phyloP scores from a whole-genome alignment of 2,329 filamentous ascomycete genomes.

The Hypoxylon sp. region DNA sequence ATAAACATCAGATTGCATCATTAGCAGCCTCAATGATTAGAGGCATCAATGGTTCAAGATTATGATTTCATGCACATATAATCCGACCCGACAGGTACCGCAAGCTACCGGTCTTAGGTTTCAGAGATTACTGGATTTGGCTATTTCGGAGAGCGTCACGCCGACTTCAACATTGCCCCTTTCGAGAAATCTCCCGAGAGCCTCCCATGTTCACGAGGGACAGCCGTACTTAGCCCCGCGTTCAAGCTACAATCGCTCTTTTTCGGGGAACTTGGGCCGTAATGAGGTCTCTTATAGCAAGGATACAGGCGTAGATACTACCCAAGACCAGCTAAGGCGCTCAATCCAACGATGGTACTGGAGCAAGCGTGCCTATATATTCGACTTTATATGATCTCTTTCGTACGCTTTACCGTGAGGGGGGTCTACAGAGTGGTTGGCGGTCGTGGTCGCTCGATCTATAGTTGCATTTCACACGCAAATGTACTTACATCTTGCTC shows the following conservation, averaged over 20 bases:
- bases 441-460: slow-evolving; percentile 18
- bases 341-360: no score
- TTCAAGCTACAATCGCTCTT: not conserved
- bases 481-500: not conserved
- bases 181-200: slow-evolving; percentile 21
- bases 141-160: slow-evolving; percentile 33
- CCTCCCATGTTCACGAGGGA: slow-evolving; percentile 7
- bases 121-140: slow-evolving; percentile 11
- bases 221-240: slow-evolving; percentile 1
- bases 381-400: slow-evolving; percentile 27
- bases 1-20: not conserved
- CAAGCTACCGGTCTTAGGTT: slow-evolving; percentile 1
- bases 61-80: not conserved
- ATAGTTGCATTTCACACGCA: slow-evolving; percentile 24
- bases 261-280: slow-evolving; percentile 5
- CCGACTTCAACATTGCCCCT: slow-evolving; percentile 34
- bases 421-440: slow-evolving; percentile 13
- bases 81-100: slow-evolving; percentile 3
- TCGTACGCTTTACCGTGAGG: slow-evolving; percentile 18
- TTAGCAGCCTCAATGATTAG: slow-evolving; percentile 3
- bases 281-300: not conserved
- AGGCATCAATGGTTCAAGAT: not conserved
- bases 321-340: not conserved
- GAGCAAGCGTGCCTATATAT: no score
- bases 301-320: not conserved